Conservation (phyloP, 306 rosid species). For the Castanopsis chinensis region DNA sequence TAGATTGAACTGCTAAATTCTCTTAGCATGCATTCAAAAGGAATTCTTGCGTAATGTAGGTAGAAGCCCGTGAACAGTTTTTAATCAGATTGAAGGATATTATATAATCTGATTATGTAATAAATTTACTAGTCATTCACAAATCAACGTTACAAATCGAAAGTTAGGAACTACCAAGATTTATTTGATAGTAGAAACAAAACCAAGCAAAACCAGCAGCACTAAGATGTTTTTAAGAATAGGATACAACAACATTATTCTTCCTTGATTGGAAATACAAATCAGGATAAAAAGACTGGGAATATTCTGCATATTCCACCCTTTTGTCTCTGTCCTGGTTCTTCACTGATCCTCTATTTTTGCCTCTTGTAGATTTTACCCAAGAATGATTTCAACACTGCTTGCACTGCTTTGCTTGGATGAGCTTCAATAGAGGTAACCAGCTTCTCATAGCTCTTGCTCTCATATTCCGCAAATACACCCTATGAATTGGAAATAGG, state of each 20-base stretch:
- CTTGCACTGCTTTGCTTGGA: constrained; percentile 73
- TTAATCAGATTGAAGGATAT: too few species aligned
- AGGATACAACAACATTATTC: constrained; percentile 23
- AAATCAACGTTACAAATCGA: not conserved
- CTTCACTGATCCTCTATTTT: constrained; percentile 45
- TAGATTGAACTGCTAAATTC: too few species aligned
- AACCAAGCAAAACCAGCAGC: constrained; percentile 7
- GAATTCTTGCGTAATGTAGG: too few species aligned
- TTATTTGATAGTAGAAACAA: not conserved
- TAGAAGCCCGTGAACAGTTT: too few species aligned
- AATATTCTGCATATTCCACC: constrained; percentile 12
- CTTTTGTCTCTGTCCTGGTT: not conserved
- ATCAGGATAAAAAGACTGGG: not conserved
- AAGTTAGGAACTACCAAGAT: not conserved
- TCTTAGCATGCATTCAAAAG: too few species aligned
- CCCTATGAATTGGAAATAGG: constrained; percentile 39
- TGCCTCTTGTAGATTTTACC: constrained; percentile 87
- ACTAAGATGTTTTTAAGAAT: constrained; percentile 12
- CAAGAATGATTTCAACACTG: constrained; percentile 84
- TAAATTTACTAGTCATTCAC: not conserved
- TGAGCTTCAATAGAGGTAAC: constrained; percentile 68
- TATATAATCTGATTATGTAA: too few species aligned
- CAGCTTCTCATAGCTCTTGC: constrained; percentile 59
- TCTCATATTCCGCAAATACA: constrained; percentile 71
- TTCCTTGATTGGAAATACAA: not conserved